Evolutionary conservation across 225 moss, liverwort and hornwort species (phyloP).

Genomic region (Marchantia polymorpha): DNA sequence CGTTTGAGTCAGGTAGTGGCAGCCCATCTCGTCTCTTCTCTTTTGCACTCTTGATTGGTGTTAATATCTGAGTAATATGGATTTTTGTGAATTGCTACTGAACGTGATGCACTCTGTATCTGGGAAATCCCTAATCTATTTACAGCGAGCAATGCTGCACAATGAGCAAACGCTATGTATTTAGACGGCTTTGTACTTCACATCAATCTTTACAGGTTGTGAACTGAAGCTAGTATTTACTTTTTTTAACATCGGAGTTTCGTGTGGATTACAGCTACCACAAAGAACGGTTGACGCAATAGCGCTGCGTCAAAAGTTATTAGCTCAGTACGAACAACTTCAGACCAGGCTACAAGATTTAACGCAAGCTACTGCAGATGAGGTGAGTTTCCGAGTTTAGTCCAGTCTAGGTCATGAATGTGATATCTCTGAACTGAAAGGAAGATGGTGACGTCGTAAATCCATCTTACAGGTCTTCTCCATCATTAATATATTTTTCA

Average conservation of each 20-base stretch:
- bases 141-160: too few species aligned
- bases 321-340: slow-evolving; percentile 77
- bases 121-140: too few species aligned
- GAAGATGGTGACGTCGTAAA: neutral
- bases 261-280: slow-evolving; percentile 60
- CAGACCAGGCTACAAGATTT: slow-evolving; percentile 66
- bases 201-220: too few species aligned
- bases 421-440: neutral
- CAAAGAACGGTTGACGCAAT: slow-evolving; percentile 89
- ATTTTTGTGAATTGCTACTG: neutral
- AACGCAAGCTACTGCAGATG: slow-evolving; percentile 68
- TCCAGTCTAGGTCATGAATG: neutral
- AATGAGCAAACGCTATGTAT: too few species aligned
- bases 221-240: too few species aligned
- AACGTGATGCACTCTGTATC: too few species aligned
- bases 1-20: slow-evolving; percentile 72
- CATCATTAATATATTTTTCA: neutral
- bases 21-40: neutral
- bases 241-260: neutral
- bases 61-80: neutral
- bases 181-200: too few species aligned
- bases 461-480: neutral
- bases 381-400: slow-evolving; percentile 42
- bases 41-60: neutral
- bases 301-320: slow-evolving; percentile 76